A percentile compares a stretch with the other conserved stretches of the same genome.
Conservation (phyloP, 2,329 filamentous ascomycete genomes). For the Fusarium agapanthi region DNA sequence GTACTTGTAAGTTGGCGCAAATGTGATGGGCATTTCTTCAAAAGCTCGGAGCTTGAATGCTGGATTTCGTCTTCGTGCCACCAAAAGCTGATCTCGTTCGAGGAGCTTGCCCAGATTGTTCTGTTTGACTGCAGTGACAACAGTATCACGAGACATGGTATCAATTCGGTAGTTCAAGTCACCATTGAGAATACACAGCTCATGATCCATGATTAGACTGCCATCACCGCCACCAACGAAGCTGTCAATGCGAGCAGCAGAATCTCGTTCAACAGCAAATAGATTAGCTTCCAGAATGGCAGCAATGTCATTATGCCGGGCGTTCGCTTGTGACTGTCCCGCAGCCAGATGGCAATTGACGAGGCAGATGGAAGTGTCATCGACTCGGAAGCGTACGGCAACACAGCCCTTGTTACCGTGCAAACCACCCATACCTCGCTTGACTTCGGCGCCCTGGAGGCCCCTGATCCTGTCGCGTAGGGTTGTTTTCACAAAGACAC, state of each 20-base stretch:
- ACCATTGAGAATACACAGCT: slow-evolving; percentile 95
- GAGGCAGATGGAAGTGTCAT: slow-evolving; percentile 94
- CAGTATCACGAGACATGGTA: slow-evolving; percentile 92
- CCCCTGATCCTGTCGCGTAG: slow-evolving; percentile 80
- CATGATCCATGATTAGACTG: slow-evolving; percentile 93
- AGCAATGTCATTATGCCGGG: slow-evolving; percentile 91
- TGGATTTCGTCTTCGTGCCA: slow-evolving; percentile 88
- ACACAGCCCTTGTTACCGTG: slow-evolving; percentile 98
- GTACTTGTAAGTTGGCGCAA: slow-evolving; percentile 98
- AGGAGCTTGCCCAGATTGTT: slow-evolving; percentile 87
- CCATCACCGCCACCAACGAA: slow-evolving; percentile 95
- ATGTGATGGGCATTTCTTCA: slow-evolving; percentile 88
- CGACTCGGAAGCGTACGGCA: slow-evolving; percentile 88
- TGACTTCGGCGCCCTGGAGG: slow-evolving; percentile 83
- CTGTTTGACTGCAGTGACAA: slow-evolving; percentile 83
- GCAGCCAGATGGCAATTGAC: slow-evolving; percentile 97
- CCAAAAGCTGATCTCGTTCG: slow-evolving; percentile 90
- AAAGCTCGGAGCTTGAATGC: slow-evolving; percentile 90
- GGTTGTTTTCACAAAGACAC: slow-evolving; percentile 88
- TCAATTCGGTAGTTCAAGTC: slow-evolving; percentile 99
- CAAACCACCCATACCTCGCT: slow-evolving; percentile 93
- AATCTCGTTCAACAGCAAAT: slow-evolving; percentile 77
- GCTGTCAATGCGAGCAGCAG: slow-evolving; percentile 74
- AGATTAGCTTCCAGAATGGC: slow-evolving; percentile 84
- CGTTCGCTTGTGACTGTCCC: slow-evolving; percentile 87